phyloP scores from a whole-genome alignment of 2,329 filamentous ascomycete genomes.

The Coniochaeta pulveracea region DNA sequence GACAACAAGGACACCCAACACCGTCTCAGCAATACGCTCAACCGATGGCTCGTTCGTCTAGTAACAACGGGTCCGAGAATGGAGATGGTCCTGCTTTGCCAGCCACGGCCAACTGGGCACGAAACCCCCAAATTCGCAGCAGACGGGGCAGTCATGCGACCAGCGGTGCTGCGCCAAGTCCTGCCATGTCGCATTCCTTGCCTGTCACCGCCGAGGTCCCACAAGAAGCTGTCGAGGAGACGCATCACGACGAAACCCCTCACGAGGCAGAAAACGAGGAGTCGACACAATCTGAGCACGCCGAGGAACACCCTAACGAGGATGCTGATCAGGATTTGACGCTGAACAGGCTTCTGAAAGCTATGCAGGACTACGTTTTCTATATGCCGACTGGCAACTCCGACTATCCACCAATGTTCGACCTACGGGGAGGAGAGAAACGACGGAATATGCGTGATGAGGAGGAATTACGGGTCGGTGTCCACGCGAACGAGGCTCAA shows the following conservation, averaged over 20 bases:
- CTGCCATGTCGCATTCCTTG: slow-evolving; percentile 53
- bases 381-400: slow-evolving; percentile 12
- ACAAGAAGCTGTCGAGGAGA: slow-evolving; percentile 30
- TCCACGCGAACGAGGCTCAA: slow-evolving; percentile 34
- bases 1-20: slow-evolving; percentile 35
- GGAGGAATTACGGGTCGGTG: slow-evolving; percentile 40
- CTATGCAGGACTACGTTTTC: slow-evolving; percentile 25
- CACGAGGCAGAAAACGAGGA: slow-evolving; percentile 5
- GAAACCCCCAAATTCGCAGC: slow-evolving; percentile 53
- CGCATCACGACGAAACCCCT: slow-evolving; percentile 19
- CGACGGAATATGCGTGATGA: slow-evolving; percentile 68
- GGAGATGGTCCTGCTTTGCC: slow-evolving; percentile 87
- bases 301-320: background rate
- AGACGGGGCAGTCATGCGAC: slow-evolving; percentile 70
- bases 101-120: slow-evolving; percentile 87
- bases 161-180: slow-evolving; percentile 72
- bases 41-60: slow-evolving; percentile 65
- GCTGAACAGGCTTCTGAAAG: slow-evolving; percentile 24
- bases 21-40: slow-evolving; percentile 32
- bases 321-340: slow-evolving; percentile 10
- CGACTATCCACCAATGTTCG: slow-evolving; percentile 65
- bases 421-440: slow-evolving; percentile 70
- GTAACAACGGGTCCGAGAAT: slow-evolving; percentile 62
- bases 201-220: slow-evolving; percentile 40
- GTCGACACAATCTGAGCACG: background rate